Conservation (phyloP, 106 monocot species). For the Ottelia alismoides region DNA sequence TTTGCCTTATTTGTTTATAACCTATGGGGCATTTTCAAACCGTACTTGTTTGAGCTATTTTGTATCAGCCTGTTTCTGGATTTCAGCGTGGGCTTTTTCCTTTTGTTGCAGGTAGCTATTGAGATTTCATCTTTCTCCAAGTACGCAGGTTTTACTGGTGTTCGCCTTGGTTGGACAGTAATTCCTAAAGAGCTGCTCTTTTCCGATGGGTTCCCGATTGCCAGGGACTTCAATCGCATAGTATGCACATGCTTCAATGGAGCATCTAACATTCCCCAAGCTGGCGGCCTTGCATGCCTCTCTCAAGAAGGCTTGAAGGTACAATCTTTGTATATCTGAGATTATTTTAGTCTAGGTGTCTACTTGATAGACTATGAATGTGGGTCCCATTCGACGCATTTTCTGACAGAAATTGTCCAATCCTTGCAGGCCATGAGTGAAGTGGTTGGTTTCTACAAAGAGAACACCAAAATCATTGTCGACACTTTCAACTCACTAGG, state of each 20-base stretch:
- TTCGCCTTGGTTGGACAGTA: conserved; percentile 96
- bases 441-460: conserved; percentile 70
- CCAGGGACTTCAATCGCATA: conserved; percentile 92
- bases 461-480: conserved; percentile 68
- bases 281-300: conserved; percentile 80
- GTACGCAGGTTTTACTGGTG: conserved; percentile 93
- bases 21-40: no score
- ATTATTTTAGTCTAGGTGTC: neutral
- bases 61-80: no score
- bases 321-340: neutral
- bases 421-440: conserved; percentile 64
- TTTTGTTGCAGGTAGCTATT: conserved; percentile 61
- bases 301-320: conserved; percentile 80
- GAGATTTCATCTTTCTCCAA: conserved; percentile 93
- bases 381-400: neutral
- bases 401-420: neutral
- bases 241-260: conserved; percentile 91
- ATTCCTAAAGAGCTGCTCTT: conserved; percentile 72
- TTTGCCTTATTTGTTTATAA: no score
- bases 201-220: conserved; percentile 81
- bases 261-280: conserved; percentile 84
- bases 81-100: no score
- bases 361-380: neutral
- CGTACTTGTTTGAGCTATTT: no score
- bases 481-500: conserved; percentile 79